Percentiles rank a stretch among this genome's conserved stretches.
These are phyloP conservation scores for Pulveroboletus sp. DNA, from an alignment of 768 basidiomycete species.

Conservation along the genomic window DNA sequence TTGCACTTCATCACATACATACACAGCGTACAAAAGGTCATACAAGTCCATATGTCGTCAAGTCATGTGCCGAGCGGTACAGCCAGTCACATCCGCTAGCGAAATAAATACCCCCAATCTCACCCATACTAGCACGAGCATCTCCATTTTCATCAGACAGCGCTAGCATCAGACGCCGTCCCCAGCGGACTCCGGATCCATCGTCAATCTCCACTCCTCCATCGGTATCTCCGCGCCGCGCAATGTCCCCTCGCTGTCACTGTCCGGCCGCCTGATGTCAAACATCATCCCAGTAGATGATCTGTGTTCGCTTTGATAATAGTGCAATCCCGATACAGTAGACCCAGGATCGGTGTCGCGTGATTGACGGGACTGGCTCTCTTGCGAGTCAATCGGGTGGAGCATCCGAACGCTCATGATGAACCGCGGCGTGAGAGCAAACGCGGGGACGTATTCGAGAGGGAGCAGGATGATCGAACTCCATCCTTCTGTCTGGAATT, in stretches of 20 bases:
- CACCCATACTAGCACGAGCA: too few species aligned
- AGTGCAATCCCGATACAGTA: not conserved
- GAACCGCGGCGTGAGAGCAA: slow-evolving; percentile 11
- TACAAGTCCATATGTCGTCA: too few species aligned
- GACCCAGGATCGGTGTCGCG: not conserved
- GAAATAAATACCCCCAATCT: too few species aligned
- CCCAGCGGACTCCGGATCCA: not conserved
- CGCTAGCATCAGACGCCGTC: not conserved
- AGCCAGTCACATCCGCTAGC: too few species aligned
- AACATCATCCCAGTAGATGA: not conserved
- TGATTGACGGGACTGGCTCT: not conserved
- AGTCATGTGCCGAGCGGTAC: too few species aligned
- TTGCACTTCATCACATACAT: too few species aligned
- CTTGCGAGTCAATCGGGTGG: not conserved
- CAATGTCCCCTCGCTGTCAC: not conserved
- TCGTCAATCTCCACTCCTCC: not conserved
- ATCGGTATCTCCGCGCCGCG: not conserved
- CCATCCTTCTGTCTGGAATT: slow-evolving; percentile 4
- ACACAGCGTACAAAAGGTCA: too few species aligned
- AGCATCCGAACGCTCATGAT: slow-evolving; percentile 5
- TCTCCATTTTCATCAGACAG: too few species aligned
- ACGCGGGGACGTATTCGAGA: slow-evolving; percentile 4
- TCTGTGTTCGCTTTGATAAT: not conserved
- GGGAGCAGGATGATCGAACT: not conserved
- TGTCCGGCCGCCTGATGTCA: not conserved